Evolutionary conservation across 148 eudicot species (phyloP).

Genomic region (Gaultheria prostrata): DNA sequence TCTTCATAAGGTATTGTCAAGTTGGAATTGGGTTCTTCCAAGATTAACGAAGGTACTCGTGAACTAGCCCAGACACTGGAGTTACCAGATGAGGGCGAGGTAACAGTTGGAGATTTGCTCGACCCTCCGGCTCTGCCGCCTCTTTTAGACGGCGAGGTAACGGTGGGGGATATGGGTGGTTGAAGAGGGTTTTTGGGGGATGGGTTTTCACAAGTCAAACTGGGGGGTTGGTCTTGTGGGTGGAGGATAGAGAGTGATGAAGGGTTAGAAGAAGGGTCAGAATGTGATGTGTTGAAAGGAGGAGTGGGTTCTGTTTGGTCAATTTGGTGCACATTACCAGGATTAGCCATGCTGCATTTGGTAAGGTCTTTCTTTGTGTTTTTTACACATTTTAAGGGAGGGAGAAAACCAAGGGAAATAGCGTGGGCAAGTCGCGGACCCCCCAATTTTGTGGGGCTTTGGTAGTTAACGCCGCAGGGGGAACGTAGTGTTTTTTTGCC

Average conservation of each 20-base stretch:
- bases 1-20: neutral
- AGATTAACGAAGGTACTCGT: neutral
- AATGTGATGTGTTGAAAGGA: neutral
- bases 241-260: neutral
- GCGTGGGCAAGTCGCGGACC: neutral
- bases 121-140: neutral
- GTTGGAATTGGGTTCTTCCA: neutral
- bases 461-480: neutral
- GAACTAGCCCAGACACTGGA: neutral
- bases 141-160: conserved; percentile 1
- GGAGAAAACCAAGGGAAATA: neutral
- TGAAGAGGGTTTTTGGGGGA: neutral
- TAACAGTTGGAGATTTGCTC: too few relatives aligned
- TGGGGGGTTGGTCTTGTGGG: neutral
- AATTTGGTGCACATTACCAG: neutral
- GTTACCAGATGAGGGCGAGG: neutral
- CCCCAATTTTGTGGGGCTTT: neutral
- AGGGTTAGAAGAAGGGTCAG: neutral
- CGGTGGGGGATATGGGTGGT: neutral
- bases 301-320: neutral
- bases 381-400: neutral
- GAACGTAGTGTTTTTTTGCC: too few relatives aligned
- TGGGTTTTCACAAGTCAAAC: neutral
- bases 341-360: neutral
- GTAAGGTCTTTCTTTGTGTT: neutral